Conservation (phyloP, 2,329 filamentous ascomycete species). For the Cyphellophora europaea region DNA sequence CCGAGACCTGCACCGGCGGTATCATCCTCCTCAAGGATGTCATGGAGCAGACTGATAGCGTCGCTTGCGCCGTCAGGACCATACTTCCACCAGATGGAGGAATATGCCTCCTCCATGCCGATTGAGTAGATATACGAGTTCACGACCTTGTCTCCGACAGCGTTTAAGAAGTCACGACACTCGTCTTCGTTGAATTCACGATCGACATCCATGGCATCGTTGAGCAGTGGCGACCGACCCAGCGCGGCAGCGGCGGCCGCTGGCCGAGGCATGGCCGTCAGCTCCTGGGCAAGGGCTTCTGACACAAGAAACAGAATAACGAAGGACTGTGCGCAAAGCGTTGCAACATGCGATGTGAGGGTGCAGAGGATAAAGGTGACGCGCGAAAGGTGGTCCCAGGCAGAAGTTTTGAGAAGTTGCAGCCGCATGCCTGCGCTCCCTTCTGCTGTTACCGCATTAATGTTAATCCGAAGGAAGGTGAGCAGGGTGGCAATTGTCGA, state of each 20-base stretch:
- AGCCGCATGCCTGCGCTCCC: too few species aligned
- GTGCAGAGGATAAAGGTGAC: too few species aligned
- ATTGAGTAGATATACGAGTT: conserved; percentile 18
- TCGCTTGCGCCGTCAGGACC: conserved; percentile 15
- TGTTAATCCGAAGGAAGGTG: too few species aligned
- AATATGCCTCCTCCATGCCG: conserved; percentile 21
- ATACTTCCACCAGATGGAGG: conserved; percentile 16
- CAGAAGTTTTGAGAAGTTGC: too few species aligned
- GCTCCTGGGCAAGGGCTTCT: neutral
- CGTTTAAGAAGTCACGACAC: conserved; percentile 20
- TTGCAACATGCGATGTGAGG: too few species aligned
- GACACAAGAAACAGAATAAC: too few species aligned
- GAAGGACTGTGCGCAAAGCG: too few species aligned
- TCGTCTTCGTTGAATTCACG: conserved; percentile 20
- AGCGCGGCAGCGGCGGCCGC: neutral
- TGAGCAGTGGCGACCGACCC: conserved; percentile 1
- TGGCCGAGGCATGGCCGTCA: neutral
- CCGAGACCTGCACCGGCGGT: conserved; percentile 15
- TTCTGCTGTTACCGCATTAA: too few species aligned
- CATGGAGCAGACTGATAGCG: conserved; percentile 19
- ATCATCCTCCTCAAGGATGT: conserved; percentile 19
- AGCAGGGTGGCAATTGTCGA: too few species aligned
- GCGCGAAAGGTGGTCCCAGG: too few species aligned
- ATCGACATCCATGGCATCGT: conserved; percentile 2
- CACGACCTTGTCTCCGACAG: conserved; percentile 17